Evolutionary conservation across 257 asterid species (phyloP).

Genomic region (Agastache rugosa): DNA sequence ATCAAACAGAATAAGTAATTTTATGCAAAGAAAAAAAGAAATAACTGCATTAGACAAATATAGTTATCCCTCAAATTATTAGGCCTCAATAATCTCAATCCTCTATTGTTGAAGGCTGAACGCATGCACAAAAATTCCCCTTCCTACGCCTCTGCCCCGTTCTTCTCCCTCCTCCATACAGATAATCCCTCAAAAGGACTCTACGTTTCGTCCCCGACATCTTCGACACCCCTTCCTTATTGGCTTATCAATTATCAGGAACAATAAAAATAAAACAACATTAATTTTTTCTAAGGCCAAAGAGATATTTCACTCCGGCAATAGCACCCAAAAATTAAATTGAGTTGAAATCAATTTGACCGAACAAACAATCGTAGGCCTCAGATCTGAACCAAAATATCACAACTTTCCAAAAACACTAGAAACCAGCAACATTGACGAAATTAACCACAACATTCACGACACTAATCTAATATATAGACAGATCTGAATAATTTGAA

Average conservation of each 20-base stretch:
- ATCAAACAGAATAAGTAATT: too few species aligned
- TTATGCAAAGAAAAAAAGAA: too few species aligned
- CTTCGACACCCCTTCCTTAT: slow-evolving; percentile 39
- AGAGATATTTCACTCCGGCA: neutral
- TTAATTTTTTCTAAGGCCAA: neutral
- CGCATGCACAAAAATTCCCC: slow-evolving; percentile 49
- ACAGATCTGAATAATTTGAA: slow-evolving; percentile 45
- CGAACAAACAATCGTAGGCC: slow-evolving; percentile 29
- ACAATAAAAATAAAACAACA: neutral
- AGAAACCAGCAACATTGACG: neutral
- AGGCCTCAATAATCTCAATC: too few species aligned
- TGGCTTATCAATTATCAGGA: slow-evolving; percentile 13
- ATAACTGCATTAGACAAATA: too few species aligned
- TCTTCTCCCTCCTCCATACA: slow-evolving; percentile 47
- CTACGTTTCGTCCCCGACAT: slow-evolving; percentile 50
- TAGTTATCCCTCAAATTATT: too few species aligned
- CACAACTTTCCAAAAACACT: slow-evolving; percentile 24
- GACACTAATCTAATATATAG: slow-evolving; percentile 37
- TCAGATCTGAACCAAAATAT: slow-evolving; percentile 44
- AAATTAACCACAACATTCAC: slow-evolving; percentile 23
- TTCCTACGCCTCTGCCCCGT: slow-evolving; percentile 51
- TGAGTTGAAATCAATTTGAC: slow-evolving; percentile 25
- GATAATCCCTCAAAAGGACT: slow-evolving; percentile 57
- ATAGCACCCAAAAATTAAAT: slow-evolving; percentile 19
- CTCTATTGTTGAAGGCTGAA: slow-evolving; percentile 56